A percentile compares a stretch with the other conserved stretches of the same genome.
Evolutionary conservation across 1,284 basidiomycete genomes (phyloP).

Genomic region (Trametes polyzona): DNA sequence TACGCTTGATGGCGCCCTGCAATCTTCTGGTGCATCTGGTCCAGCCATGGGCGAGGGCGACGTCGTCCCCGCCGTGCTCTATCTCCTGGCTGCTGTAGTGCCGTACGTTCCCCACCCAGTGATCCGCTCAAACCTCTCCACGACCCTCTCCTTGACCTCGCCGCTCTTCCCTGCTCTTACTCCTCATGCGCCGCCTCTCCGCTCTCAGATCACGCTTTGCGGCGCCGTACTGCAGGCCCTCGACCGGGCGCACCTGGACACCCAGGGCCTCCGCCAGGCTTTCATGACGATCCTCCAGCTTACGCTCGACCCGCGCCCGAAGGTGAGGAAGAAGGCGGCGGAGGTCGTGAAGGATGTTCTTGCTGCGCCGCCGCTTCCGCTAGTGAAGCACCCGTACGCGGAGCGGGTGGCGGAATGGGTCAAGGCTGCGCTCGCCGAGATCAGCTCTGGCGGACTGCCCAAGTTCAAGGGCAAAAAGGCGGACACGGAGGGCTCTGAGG

Average conservation of each 20-base stretch:
- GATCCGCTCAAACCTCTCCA: conserved; percentile 67
- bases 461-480: conserved; percentile 67
- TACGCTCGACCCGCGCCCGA: conserved; percentile 88
- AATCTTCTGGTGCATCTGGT: conserved; percentile 54
- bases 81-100: conserved; percentile 81
- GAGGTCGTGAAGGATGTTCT: conserved; percentile 84
- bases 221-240: conserved; percentile 68
- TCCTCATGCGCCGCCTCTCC: conserved; percentile 68
- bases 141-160: conserved; percentile 71
- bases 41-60: conserved; percentile 75
- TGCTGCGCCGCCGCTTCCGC: conserved; percentile 74
- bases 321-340: conserved; percentile 90
- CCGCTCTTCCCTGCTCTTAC: conserved; percentile 74
- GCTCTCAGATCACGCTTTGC: conserved; percentile 79
- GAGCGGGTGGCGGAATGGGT: conserved; percentile 83
- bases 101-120: conserved; percentile 82
- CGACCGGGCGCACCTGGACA: conserved; percentile 72
- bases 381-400: conserved; percentile 84
- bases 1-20: conserved; percentile 74
- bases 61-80: conserved; percentile 85
- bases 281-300: conserved; percentile 84
- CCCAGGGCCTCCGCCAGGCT: conserved; percentile 70
- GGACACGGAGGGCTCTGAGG: conserved; percentile 68
- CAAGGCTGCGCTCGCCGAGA: conserved; percentile 67
- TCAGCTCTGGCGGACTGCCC: conserved; percentile 61